Evolutionary conservation across 257 asterid genomes (phyloP), one percentile per base, ranked within the genome.

Genomic region (Solanum chiquidenum): DNA sequence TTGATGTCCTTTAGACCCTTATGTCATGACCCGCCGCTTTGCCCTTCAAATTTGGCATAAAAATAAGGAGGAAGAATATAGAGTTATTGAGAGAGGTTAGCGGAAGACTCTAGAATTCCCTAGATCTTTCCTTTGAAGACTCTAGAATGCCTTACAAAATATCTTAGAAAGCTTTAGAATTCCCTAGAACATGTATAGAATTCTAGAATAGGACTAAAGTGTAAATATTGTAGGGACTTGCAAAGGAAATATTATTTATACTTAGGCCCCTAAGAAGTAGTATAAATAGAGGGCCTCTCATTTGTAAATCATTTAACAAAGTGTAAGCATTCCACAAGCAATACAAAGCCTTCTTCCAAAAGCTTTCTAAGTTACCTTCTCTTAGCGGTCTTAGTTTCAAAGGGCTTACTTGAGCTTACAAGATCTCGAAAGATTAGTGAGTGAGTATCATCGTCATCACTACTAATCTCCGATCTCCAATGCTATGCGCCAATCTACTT

Each of bases 401-500:
- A 52, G 23, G 3, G 20, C 4, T 52, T 52, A 52, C 62, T 52
- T 52, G 9, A 52, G 23, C 62, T 52, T 52, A 52, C 23, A 52
- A 16, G 62, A 16, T 52, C 62, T 52, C 16, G 23, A 52, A 52
- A 52, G 3, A 52, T 52, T 16, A 52, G 9, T 6, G 62, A 52
- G 1, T 52, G 2, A 21, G 55, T 44, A 44, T 44, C 55, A 44
- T 44, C 84, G 2, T 82, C 93, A 38, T 80, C 85, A 21, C 52
- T 68, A 33, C 90, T 94, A 60, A 69, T 80, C 12, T 91, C 95
- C 23, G 55, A 44, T 69, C 85, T 35, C 90, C 86, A 12, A 87
- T 52, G 87, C 90, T 90, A 31, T 88, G 87, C 4, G 92, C 84
- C 52, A 89, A 90, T 85, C 91, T 85, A 49, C 90, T 88, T 7